Base-by-base conservation (phyloP, 352 stramenopile genomes). In the Pythium pyrilobum region DNA sequence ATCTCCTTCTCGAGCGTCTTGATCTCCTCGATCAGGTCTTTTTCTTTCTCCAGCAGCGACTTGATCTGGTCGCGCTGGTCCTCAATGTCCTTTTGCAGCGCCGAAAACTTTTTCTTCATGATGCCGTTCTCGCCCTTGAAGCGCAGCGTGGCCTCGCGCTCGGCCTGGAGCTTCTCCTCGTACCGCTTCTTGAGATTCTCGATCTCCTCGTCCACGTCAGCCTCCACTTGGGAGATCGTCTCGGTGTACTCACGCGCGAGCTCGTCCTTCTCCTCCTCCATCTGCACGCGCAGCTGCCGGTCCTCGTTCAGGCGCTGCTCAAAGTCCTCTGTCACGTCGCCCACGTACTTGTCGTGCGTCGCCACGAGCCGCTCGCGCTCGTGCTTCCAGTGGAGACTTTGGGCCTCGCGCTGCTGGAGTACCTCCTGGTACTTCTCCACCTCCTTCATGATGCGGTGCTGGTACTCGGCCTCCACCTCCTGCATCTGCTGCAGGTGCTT, bases 71-170 rank as follows among this genome's bases (percentile, higher is more conserved):
- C 87, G 12, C 85, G 87, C 51, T 97, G 89, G 61, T 95, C 82
- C 55, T 96, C 87, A 46, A 97, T 96, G 52, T 96, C 88, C 61
- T 97, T 96, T 53, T 94, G 85, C 15, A 97, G 62, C 0, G 71
- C 76, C 0, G 74, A 83, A 48, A 96, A 97, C 39, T 96, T 96
- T 67, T 96, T 97, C 64, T 96, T 96, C 88, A 97, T 96, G 49
- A 97, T 93, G 9, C 82, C 87, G 67, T 97, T 97, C 56, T 97
- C 90, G 6, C 78, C 89, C 59, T 95, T 97, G n/a, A 97, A 89
- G 16, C 84, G 70, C 49, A 97, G 52, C 15, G 87, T 97, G 3
- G 81, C 85, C 34, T 97, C 82, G 7, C 83, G 73, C 53, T 97
- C 88, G 5, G 70, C 80, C 31, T 77, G 76, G 24, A 97, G 62